Evolutionary conservation across 2,329 filamentous ascomycete species (phyloP), one percentile per base, ranked within the genome.

Genomic region (Fusarium floridanum): DNA sequence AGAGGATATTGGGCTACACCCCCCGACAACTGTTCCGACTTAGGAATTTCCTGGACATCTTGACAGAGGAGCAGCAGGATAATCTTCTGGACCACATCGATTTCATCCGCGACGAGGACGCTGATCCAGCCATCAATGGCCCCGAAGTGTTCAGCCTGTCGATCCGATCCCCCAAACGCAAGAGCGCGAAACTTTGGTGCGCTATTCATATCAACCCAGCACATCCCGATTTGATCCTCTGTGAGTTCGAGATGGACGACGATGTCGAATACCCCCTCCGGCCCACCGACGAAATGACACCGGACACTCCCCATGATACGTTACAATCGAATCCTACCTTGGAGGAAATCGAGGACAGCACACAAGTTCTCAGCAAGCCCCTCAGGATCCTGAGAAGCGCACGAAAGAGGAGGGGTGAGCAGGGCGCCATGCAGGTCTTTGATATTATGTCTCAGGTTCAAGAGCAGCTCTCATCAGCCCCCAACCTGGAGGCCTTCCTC

Each of bases 371-470:
- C 59, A 97, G 93, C 82, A 93, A 91, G 74, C 95, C 94, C 6
- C 84, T 97, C n/a, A 88, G 94, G 41, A 90, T 97, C 2, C 81
- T 97, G 27, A 87, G 93, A 39, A 94, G 92, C 79, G 93, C 94
- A 0, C 89, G 94, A 11, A 94, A 94, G 78, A 87, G 92, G 60
- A 90, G 91, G 75, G 94, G 93, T 7, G 94, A 97, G 78, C 93
- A 94, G 55, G 93, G 93, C 6, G 93, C 93, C 0, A 97, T 97
- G 91, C 93, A 97, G 77, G 93, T 97, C 2, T 97, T 97, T 82
- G 95, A 95, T 81, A 95, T 97, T 73, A 94, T 97, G 90, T 94
- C 93, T 1, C 95, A 98, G 80, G 93, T 98, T 1, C 95, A 97
- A 80, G 94, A 97, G 77, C 95, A 97, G 81, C 86, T 98, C 14